Evolutionary conservation across 2,329 filamentous ascomycete species (phyloP), one percentile per base, ranked within the genome.

Genomic region (Xylariaceae sp.): DNA sequence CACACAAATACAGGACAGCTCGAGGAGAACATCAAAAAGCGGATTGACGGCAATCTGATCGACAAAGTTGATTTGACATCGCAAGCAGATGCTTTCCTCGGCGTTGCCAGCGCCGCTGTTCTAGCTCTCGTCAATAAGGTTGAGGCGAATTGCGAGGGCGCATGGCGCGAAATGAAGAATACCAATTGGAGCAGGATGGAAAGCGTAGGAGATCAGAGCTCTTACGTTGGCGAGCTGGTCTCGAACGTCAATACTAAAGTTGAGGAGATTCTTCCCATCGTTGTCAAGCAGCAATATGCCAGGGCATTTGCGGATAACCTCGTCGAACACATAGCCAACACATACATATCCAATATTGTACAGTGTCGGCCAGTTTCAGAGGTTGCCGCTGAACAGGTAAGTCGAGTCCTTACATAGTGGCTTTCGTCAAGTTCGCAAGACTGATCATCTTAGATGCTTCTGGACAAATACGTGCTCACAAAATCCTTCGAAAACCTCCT

Each of bases 131-230:
- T 97, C 4, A 83, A 87, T 46, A 84, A 83, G 56, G 87, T 95
- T 4, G 90, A 95, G 60, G 63, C 83, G 1, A 85, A 85, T 39
- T 85, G 89, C 54, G 91, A 97, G 50, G 79, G 85, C 0, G 83
- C 85, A 13, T 98, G 91, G 93, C 81, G 90, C 42, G 93, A 97
- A 68, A 98, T 98, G 93, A 85, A 84, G 49, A 95, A 96, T 60
- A 95, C 86, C 1, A 87, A 90, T 37, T 98, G 93, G 93, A 87
- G 84, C 63, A 89, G 86, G 50, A 87, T 98, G 73, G 93, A 97
- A 54, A 86, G 78, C 45, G 93, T 95, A 3, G 88, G 88, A 34
- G 93, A 98, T 62, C 89, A 96, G 60, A 96, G 89, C 64, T 83
- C 86, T 0, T 98, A 96, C 55, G 88, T 97, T 19, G 79, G 81